Base-by-base conservation (phyloP, 2,329 filamentous ascomycete genomes). In the Fusarium tricinctum region DNA sequence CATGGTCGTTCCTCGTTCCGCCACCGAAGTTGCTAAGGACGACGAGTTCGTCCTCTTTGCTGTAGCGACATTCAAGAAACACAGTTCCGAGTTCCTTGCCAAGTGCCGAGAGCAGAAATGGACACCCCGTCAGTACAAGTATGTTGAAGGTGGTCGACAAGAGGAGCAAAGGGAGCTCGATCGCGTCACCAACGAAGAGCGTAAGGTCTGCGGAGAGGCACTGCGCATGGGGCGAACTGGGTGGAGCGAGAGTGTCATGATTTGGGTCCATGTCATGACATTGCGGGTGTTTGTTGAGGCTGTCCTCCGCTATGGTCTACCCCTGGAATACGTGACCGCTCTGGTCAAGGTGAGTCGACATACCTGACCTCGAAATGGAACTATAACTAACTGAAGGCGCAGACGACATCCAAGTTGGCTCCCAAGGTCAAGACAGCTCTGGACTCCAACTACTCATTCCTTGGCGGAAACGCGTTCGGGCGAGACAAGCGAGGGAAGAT, bases 211-310 rank as follows among this genome's bases (percentile, higher is more conserved):
- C 89, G 94, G 93, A 13, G 95, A 99, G 81, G 94, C 94, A 5
- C 80, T 99, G 75, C 88, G 94, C 69, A 85, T 97, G 73, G 93
- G 91, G 15, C 86, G 94, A 66, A 97, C 93, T n/a, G 94, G 93
- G 17, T 99, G 96, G 89, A 95, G 93, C 76, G 96, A 99, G 82
- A 91, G 91, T 66, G 93, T 97, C 70, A 97, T 97, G 93, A 91
- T 95, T 54, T 97, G 94, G 93, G 87, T 97, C 49, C 96, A 99
- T 77, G 92, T 97, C 28, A 84, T 98, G 75, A 92, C 94, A 8
- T 82, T 99, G 74, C 86, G 96, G 54, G 94, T 98, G 20, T 99
- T 98, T 80, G 96, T 99, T 20, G 96, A 99, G 85, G 97, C 94
- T 7, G 96, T 99, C n/a, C 83, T 99, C 76, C 89, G 96, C 70